Percentiles rank a stretch among this genome's conserved stretches.
Evolutionary conservation across 306 rosid species (phyloP).

Genomic region (Quercus glauca): DNA sequence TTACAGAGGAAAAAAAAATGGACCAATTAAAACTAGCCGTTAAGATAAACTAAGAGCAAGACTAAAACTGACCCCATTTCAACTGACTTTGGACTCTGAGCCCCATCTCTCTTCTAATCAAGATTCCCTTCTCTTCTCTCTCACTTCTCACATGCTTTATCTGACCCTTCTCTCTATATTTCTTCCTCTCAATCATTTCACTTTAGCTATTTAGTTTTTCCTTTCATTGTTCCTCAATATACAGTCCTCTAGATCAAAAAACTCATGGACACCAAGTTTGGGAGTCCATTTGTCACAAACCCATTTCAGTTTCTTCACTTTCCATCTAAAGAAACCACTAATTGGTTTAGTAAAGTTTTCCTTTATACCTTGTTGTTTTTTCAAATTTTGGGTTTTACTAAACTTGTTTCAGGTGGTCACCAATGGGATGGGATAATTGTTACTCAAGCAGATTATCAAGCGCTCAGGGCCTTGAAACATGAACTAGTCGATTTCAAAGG

Average conservation of each 20-base stretch:
- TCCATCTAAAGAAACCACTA: not conserved
- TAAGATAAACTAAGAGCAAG: conserved; percentile 32
- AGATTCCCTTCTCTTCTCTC: not conserved
- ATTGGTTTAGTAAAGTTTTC: not conserved
- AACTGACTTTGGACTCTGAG: conserved; percentile 13
- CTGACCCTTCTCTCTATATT: conserved; percentile 11
- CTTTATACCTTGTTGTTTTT: conserved; percentile 28
- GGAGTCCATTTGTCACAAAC: conserved; percentile 10
- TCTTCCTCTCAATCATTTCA: not conserved
- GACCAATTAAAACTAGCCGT: conserved; percentile 68
- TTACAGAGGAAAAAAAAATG: conserved; percentile 21
- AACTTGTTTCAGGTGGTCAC: conserved; percentile 42
- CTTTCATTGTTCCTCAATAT: not conserved
- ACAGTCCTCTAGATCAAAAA: not conserved
- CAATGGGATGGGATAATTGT: conserved; percentile 64
- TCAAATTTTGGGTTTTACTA: conserved; percentile 23
- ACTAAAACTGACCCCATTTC: conserved; percentile 42
- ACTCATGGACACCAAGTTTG: conserved; percentile 52
- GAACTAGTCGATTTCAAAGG: conserved; percentile 66
- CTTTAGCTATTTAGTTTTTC: conserved; percentile 12
- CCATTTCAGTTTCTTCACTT: conserved; percentile 24
- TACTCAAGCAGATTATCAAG: conserved; percentile 54
- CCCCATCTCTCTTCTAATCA: conserved; percentile 2
- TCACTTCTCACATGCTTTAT: conserved; percentile 31
- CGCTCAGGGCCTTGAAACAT: conserved; percentile 62